Base-by-base conservation (phyloP, 2,329 filamentous ascomycete species). In the Scedosporium aurantiacum region DNA sequence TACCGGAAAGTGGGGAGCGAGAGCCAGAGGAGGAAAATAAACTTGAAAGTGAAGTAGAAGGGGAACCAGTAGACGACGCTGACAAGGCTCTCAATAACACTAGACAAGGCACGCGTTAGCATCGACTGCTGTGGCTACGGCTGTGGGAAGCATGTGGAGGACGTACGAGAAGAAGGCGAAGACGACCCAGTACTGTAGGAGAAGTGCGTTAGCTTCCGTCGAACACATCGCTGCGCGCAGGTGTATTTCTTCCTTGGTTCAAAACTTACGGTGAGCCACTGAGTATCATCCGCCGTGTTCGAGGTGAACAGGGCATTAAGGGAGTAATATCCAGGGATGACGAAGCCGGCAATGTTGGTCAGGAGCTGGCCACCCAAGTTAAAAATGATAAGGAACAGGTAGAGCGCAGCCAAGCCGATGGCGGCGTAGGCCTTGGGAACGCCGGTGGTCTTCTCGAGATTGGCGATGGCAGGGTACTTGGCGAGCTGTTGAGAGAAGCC, bases 11-110 rank as follows among this genome's bases (percentile, higher is more conserved):
- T 84, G 75, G 94, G 94, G 71, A 99, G 91, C 69, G 93, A 87
- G 79, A 99, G 91, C 94, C 94, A 99, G 75, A 99, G 87, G 70
- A 97, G 83, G 75, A 97, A 89, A 73, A 95, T 81, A 74, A 99
- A 97, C 85, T 99, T 99, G 89, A 99, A 97, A 74, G 92, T 93
- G 79, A 90, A 99, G 88, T 99, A 99, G 82, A 99, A 99, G 73
- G 94, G 89, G 81, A 95, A 91, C 90, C 90, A 95, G 83, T 94
- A 94, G 65, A 93, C 89, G 65, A 91, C 88, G 77, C 83, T 91
- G 71, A 95, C 78, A 64, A 89, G 82, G 75, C 88, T 91, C 82
- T 95, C 90, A 68, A 91, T 72, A 58, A 94, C 88, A 64, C 82
- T 86, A 67, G 14, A 57, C 16, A 21, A 10, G 18, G 25, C 2